Conservation (phyloP, 257 asterid genomes). For the Oldenlandia corymbosa region DNA sequence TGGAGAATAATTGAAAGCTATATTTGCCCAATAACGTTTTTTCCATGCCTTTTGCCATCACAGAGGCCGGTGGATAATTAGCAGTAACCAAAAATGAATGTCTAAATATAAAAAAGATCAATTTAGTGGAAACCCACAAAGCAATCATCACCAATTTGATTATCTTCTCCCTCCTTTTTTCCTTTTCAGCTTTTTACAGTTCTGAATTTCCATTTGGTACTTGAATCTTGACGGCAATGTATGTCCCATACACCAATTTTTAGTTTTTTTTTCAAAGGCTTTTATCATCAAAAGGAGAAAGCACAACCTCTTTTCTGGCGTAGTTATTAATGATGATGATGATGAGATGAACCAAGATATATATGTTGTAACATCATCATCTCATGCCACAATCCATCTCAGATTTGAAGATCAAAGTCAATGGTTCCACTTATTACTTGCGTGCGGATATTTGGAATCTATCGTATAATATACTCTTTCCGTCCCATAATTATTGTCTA, state of each 20-base stretch:
- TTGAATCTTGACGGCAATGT: constrained; percentile 25
- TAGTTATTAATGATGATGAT: too few relatives aligned
- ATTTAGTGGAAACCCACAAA: constrained; percentile 15
- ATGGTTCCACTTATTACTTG: constrained; percentile 23
- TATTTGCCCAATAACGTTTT: too few relatives aligned
- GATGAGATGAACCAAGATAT: background rate
- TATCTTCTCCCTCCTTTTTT: constrained; percentile 29
- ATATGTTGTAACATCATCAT: constrained; percentile 22
- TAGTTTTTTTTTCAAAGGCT: constrained; percentile 28
- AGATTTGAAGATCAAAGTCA: constrained; percentile 18
- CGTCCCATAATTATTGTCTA: too few relatives aligned
- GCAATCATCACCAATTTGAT: constrained; percentile 63
- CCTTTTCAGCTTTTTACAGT: constrained; percentile 15
- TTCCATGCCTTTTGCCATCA: constrained; percentile 15
- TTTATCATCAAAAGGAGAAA: constrained; percentile 28
- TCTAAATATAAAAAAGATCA: constrained; percentile 33
- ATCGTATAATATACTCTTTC: too few relatives aligned
- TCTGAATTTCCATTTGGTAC: constrained; percentile 17
- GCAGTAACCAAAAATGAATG: constrained; percentile 9
- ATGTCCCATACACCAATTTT: constrained; percentile 18
- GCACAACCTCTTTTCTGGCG: constrained; percentile 9
- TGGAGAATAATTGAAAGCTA: constrained; percentile 3
- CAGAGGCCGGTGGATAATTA: constrained; percentile 27
- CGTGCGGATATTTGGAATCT: constrained; percentile 1
- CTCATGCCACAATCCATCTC: too few relatives aligned